Percentiles rank a stretch among this genome's conserved stretches.
Evolutionary conservation across 2,329 filamentous ascomycete genomes (phyloP).

Genomic region (Penicillium sp.): DNA sequence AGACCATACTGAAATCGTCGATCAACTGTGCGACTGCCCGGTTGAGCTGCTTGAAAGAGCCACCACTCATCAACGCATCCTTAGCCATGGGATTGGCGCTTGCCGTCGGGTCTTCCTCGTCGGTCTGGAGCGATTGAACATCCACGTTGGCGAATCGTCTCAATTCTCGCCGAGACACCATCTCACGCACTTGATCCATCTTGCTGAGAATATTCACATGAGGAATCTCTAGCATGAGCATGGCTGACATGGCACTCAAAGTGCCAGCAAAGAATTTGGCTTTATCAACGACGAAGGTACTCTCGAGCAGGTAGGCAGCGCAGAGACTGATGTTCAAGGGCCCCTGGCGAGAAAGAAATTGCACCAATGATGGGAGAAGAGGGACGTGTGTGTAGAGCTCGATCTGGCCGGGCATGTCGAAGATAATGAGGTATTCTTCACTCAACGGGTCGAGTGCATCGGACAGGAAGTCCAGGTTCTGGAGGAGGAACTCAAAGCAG

Average conservation of each 20-base stretch:
- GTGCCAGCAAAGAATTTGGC: constrained; percentile 98
- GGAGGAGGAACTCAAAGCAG: constrained; percentile 92
- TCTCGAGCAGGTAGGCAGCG: constrained; percentile 89
- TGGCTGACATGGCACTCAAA: constrained; percentile 93
- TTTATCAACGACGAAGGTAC: constrained; percentile 89
- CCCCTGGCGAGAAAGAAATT: constrained; percentile 71
- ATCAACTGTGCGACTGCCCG: constrained; percentile 84
- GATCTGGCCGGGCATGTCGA: constrained; percentile 98
- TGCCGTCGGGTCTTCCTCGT: constrained; percentile 49
- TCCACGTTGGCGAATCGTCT: constrained; percentile 89
- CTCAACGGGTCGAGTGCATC: constrained; percentile 77
- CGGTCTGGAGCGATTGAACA: constrained; percentile 69
- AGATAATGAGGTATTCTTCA: constrained; percentile 94
- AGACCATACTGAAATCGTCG: constrained; percentile 97
- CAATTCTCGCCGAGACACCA: constrained; percentile 78
- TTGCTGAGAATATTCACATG: constrained; percentile 96
- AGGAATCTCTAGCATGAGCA: constrained; percentile 96
- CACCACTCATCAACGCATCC: constrained; percentile 69
- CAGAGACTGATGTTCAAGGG: constrained; percentile 85
- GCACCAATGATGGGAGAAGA: constrained; percentile 76
- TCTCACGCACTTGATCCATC: constrained; percentile 92
- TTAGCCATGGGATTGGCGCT: constrained; percentile 58
- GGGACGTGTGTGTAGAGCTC: constrained; percentile 97
- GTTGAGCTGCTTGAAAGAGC: constrained; percentile 76
- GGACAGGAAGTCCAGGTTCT: constrained; percentile 87